Percentiles rank a stretch among this genome's conserved stretches.
These are phyloP conservation scores for Ophiostoma triangulosporum DNA, from an alignment of 2,329 filamentous ascomycete species.

Conservation along the genomic window DNA sequence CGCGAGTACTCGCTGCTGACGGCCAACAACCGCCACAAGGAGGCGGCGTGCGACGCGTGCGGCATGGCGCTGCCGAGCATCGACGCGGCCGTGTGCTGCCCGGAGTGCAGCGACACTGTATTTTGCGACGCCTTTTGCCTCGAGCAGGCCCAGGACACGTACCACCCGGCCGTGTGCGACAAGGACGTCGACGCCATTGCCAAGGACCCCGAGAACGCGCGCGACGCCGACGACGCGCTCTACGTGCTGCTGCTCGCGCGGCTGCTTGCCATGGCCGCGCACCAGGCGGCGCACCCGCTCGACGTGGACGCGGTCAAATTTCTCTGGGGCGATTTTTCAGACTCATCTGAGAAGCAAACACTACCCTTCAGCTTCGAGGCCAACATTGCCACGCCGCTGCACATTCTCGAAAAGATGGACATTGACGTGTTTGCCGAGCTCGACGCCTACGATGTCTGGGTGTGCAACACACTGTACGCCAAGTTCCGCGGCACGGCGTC, in stretches of 20 bases:
- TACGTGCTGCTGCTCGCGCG: conserved; percentile 50
- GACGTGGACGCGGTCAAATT: conserved; percentile 52
- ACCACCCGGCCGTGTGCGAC: conserved; percentile 53
- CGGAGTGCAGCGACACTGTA: conserved; percentile 50
- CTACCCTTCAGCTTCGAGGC: conserved; percentile 67
- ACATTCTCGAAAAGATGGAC: conserved; percentile 74
- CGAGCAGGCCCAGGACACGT: conserved; percentile 41
- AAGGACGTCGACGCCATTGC: conserved; percentile 52
- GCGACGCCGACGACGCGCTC: conserved; percentile 45
- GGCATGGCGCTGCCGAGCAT: conserved; percentile 52
- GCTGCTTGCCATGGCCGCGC: conserved; percentile 47
- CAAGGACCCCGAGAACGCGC: conserved; percentile 47
- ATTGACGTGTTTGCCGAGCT: conserved; percentile 56
- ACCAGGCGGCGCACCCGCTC: conserved; percentile 47
- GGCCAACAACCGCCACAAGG: conserved; percentile 76
- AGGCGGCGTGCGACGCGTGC: conserved; percentile 81
- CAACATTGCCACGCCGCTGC: conserved; percentile 61
- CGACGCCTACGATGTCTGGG: conserved; percentile 56
- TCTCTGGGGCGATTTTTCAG: conserved; percentile 61
- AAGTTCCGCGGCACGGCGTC: conserved; percentile 92
- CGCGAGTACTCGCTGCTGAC: conserved; percentile 77
- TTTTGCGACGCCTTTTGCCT: conserved; percentile 51
- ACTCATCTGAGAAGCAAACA: conserved; percentile 39
- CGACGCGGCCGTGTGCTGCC: conserved; percentile 41
- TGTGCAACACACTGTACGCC: conserved; percentile 81